Conservation (phyloP, 2,329 filamentous ascomycete species). For the Coniochaeta sp. region DNA sequence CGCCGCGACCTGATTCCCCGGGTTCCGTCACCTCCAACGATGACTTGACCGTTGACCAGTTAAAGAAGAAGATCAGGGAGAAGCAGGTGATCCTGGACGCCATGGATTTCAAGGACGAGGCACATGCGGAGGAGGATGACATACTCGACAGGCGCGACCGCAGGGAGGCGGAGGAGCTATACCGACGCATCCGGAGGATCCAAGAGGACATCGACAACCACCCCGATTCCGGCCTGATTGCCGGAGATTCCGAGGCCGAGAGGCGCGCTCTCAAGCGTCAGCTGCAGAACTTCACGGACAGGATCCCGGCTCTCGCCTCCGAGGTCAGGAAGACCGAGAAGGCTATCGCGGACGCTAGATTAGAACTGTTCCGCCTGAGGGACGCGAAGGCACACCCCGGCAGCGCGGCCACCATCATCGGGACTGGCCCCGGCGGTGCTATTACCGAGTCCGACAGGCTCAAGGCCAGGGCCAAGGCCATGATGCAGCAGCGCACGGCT, state of each 20-base stretch:
- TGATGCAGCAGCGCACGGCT: constrained; percentile 97
- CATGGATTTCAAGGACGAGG: constrained; percentile 93
- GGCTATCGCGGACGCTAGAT: constrained; percentile 80
- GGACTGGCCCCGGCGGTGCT: constrained; percentile 82
- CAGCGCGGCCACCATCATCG: constrained; percentile 73
- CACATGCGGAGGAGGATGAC: constrained; percentile 83
- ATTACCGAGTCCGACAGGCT: constrained; percentile 91
- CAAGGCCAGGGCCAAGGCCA: constrained; percentile 90
- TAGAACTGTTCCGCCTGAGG: constrained; percentile 88
- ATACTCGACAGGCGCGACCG: constrained; percentile 83
- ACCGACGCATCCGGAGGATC: constrained; percentile 80
- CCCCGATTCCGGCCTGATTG: constrained; percentile 64
- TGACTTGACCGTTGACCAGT: constrained; percentile 77
- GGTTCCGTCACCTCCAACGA: constrained; percentile 60
- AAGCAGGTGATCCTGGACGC: constrained; percentile 92
- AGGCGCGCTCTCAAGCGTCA: constrained; percentile 80
- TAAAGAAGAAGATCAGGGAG: constrained; percentile 88
- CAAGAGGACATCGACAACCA: constrained; percentile 94
- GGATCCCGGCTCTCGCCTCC: constrained; percentile 84
- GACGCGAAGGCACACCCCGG: constrained; percentile 89
- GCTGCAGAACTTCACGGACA: constrained; percentile 80
- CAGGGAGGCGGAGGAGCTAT: constrained; percentile 88
- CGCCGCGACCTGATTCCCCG: constrained; percentile 74
- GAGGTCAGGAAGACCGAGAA: constrained; percentile 87
- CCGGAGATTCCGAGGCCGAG: constrained; percentile 81